Evolutionary conservation across 2,329 filamentous ascomycete genomes (phyloP).

Genomic region (Ophiostoma sp.): DNA sequence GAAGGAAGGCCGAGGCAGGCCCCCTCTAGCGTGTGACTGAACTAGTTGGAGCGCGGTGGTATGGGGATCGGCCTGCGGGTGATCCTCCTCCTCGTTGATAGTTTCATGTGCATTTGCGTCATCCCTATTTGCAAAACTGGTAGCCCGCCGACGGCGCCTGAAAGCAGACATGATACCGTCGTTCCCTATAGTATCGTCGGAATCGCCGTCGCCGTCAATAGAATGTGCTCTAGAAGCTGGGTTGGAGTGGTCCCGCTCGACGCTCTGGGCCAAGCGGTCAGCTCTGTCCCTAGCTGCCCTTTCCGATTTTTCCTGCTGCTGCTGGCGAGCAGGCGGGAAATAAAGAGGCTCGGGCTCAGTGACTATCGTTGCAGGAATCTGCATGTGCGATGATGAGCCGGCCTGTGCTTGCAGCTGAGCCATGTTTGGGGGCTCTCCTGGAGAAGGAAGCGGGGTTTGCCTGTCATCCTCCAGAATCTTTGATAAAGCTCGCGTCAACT

Average conservation of each 20-base stretch:
- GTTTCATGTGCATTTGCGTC: constrained; percentile 4
- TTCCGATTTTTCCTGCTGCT: constrained; percentile 31
- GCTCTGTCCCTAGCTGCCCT: constrained; percentile 36
- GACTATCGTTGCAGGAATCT: not conserved
- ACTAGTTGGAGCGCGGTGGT: constrained; percentile 27
- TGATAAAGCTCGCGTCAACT: constrained; percentile 25
- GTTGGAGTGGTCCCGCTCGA: constrained; percentile 32
- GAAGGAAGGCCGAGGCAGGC: not conserved
- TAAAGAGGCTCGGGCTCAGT: constrained; percentile 24
- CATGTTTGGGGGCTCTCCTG: not conserved
- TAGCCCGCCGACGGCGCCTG: constrained; percentile 6
- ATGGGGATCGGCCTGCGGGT: constrained; percentile 17
- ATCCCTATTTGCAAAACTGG: not conserved
- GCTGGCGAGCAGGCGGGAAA: constrained; percentile 22
- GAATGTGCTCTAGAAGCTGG: constrained; percentile 32
- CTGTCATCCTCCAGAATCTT: constrained; percentile 25
- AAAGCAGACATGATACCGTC: constrained; percentile 14
- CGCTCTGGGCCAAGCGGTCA: constrained; percentile 35
- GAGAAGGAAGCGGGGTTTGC: not conserved
- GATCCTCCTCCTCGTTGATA: constrained; percentile 8
- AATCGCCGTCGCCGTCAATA: constrained; percentile 27
- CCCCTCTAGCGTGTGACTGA: constrained; percentile 22
- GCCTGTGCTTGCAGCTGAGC: not conserved
- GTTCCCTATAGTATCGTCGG: constrained; percentile 20
- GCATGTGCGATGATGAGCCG: not conserved